Evolutionary conservation across 371 early-diverging fungal genomes (phyloP).

Genomic region (Umbelopsis sp.): DNA sequence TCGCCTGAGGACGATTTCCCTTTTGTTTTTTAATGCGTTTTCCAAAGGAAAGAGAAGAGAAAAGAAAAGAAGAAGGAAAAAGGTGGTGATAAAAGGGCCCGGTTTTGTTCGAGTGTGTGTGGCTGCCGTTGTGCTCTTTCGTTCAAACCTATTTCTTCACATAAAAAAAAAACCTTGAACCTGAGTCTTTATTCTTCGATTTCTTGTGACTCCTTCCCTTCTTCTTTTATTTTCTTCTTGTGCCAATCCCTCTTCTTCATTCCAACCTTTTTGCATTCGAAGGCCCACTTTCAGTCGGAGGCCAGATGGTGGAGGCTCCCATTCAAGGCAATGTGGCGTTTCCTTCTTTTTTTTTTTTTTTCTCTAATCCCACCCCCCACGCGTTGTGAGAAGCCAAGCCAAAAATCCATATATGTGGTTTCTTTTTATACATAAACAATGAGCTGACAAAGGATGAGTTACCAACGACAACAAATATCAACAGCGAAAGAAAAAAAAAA

Average conservation of each 20-base stretch:
- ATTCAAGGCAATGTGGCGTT: slow-evolving; percentile 19
- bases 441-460: slow-evolving; percentile 12
- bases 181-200: no score
- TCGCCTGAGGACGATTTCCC: background rate
- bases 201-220: no score
- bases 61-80: slow-evolving; percentile 5
- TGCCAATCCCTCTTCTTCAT: background rate
- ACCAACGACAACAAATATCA: slow-evolving; percentile 15
- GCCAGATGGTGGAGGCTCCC: slow-evolving; percentile 11
- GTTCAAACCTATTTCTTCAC: background rate
- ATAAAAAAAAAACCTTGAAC: no score
- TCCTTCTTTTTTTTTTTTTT: background rate
- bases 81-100: background rate
- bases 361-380: background rate
- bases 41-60: background rate
- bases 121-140: background rate
- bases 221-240: background rate
- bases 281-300: slow-evolving; percentile 9
- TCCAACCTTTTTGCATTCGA: background rate
- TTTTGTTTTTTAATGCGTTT: background rate
- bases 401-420: background rate
- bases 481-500: slow-evolving; percentile 10
- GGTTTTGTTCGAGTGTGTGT: slow-evolving; percentile 8
- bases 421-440: slow-evolving; percentile 12
- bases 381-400: background rate